Percentiles rank a stretch among this genome's conserved stretches.
Conservation (phyloP, 768 basidiomycete genomes). For the Termitomyces sp. region DNA sequence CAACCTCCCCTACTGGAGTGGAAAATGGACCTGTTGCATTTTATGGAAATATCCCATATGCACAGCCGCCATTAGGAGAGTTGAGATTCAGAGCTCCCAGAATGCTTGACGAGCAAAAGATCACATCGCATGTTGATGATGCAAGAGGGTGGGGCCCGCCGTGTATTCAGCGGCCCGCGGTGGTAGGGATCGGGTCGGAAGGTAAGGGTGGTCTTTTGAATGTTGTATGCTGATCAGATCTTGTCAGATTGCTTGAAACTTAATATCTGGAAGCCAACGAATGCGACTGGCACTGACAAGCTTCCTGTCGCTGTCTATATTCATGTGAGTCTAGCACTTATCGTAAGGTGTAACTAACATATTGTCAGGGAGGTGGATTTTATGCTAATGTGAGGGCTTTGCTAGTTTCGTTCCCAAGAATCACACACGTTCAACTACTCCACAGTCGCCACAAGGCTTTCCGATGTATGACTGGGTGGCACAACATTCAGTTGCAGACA, state of each 20-base stretch:
- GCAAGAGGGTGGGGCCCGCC: conserved; percentile 42
- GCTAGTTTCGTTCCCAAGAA: not conserved
- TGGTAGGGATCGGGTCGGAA: conserved; percentile 42
- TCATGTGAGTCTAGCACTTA: conserved; percentile 25
- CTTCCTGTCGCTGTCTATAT: conserved; percentile 43
- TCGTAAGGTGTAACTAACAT: not conserved
- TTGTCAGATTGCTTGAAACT: conserved; percentile 35
- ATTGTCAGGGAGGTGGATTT: not conserved
- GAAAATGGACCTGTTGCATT: conserved; percentile 34
- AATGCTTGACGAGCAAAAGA: conserved; percentile 27
- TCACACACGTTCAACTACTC: not conserved
- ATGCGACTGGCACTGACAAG: conserved; percentile 25
- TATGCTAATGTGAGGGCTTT: not conserved
- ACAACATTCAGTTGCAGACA: conserved; percentile 28
- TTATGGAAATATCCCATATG: conserved; percentile 40
- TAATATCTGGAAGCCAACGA: conserved; percentile 40
- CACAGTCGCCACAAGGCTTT: conserved; percentile 42
- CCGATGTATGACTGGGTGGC: conserved; percentile 46
- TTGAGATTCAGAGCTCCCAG: conserved; percentile 36
- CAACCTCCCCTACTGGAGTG: conserved; percentile 33
- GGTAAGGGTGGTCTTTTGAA: conserved; percentile 20
- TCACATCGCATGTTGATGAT: conserved; percentile 28
- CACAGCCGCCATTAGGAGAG: conserved; percentile 36
- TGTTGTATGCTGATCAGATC: not conserved
- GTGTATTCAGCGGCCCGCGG: conserved; percentile 44